Evolutionary conservation across 352 stramenopile species (phyloP), one percentile per base, ranked within the genome.

Genomic region (Globisporangium paddicum): DNA sequence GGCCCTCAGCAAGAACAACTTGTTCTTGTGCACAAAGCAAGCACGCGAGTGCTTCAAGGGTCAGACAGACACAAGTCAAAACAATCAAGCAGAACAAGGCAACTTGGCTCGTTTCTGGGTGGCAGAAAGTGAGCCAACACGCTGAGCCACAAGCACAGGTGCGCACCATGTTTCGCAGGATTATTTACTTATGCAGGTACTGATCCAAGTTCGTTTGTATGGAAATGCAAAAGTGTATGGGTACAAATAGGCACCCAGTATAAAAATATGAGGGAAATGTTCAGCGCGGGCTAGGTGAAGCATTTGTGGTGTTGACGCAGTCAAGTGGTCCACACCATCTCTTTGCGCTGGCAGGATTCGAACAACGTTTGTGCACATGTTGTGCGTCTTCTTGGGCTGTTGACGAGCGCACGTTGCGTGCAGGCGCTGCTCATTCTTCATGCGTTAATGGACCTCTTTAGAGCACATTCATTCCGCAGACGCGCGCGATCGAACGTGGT

Each of bases 81-180:
- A 23, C 26, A 21, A 25, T 6, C 46, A 52, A 37, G 46, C 16
- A 3, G 9, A 32, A 11, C 23, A 34, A 28, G 19, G 16, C 37
- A 19, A 14, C n/a, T n/a, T 64, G 58, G 40, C 49, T 42, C 21
- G 49, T 55, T 32, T 55, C 9, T 55, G 49, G 5, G 5, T 9
- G 19, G 44, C 19, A n/a, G 25, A 37, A 21, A 6, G 37, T 42
- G 37, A 42, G 37, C 6, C 49, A 55, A 57, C 50, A 57, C 50
- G 50, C 50, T 35, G 50, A 57, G 50, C 50, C 50, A 57, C 50
- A 57, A 57, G 35, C 13, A n/a, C 1, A 7, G 7, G 5, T 6
- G 21, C 3, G 14, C 14, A 28, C 21, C 11, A 56, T 8, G 11
- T 35, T 16, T 35, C 9, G 34, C 21, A 57, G 21, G 7, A 8